Evolutionary conservation across 495 filamentous ascomycete species (phyloP).

Genomic region (Neurospora sp.): DNA sequence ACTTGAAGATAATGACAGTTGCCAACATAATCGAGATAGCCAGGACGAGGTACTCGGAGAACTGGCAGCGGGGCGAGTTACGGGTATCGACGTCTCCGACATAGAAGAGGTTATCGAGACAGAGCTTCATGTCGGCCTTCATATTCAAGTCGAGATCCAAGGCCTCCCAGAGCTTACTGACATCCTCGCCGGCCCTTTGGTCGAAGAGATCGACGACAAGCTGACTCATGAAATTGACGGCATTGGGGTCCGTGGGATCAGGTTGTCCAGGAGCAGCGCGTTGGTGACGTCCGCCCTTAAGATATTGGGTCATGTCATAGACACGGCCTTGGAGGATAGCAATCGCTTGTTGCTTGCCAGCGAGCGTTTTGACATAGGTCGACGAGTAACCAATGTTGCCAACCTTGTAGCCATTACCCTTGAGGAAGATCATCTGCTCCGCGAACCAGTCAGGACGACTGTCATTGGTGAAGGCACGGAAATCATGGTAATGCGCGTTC

Average conservation of each 20-base stretch:
- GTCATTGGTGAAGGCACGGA: conserved; percentile 74
- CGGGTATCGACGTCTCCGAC: conserved; percentile 87
- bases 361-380: conserved; percentile 63
- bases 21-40: conserved; percentile 78
- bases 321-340: conserved; percentile 72
- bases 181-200: conserved; percentile 61
- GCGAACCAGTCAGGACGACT: conserved; percentile 82
- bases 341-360: conserved; percentile 52
- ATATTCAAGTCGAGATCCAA: conserved; percentile 44
- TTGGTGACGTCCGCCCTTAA: conserved; percentile 61
- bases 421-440: conserved; percentile 70
- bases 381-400: conserved; percentile 80
- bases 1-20: conserved; percentile 85
- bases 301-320: conserved; percentile 87
- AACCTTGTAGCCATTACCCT: conserved; percentile 63
- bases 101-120: conserved; percentile 92
- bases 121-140: conserved; percentile 64
- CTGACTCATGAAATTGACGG: conserved; percentile 74
- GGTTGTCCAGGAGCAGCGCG: conserved; percentile 39
- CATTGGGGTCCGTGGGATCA: conserved; percentile 35
- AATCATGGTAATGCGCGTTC: conserved; percentile 84
- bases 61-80: conserved; percentile 75
- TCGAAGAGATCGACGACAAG: conserved; percentile 69
- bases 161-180: conserved; percentile 73
- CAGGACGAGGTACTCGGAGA: conserved; percentile 84